Evolutionary conservation across 176 grass and related monocot genomes (phyloP), one percentile per base, ranked within the genome.

Genomic region (Cenchrus purpureus): DNA sequence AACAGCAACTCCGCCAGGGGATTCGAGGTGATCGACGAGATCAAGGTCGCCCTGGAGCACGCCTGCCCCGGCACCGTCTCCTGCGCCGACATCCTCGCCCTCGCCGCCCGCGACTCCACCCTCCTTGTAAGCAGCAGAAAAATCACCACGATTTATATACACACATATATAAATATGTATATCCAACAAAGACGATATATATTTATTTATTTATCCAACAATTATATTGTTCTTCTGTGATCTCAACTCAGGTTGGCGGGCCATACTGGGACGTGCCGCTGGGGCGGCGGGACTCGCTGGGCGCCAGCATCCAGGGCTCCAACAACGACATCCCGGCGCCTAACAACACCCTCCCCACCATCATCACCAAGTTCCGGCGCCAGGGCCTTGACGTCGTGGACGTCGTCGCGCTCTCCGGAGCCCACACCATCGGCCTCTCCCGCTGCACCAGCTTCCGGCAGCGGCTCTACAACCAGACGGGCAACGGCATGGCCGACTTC

Each of bases 291-390:
- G 95, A 98, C 82, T 91, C 95, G 3, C 74, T 93, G 37, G 87
- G 71, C 10, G 95, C 95, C 15, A 98, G 91, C 67, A 40, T 95
- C 61, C 90, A 92, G 31, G 92, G 92, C 59, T 98, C 95, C 48
- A 98, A 98, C 86, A 91, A 95, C 84, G 85, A 95, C 71, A 92
- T 98, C 68, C 95, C 92, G n/a, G 95, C 95, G 2, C 95, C 95
- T 52, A 97, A 97, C 88, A 91, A 92, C 89, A 95, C 95, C 17
- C 91, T 97, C 22, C 71, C 89, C 49, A 88, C 95, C 80, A 95
- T 97, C 79, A 65, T 95, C 90, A 93, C 89, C 87, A 98, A 95
- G 90, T 98, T 93, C 87, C 62, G 83, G 70, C 87, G 44, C 49
- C 90, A 91, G 17, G 92, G 95, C 78, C 95, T 97, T 3, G 52